Conservation (phyloP, 305 asterid genomes). For the Fraxinus sp. region DNA sequence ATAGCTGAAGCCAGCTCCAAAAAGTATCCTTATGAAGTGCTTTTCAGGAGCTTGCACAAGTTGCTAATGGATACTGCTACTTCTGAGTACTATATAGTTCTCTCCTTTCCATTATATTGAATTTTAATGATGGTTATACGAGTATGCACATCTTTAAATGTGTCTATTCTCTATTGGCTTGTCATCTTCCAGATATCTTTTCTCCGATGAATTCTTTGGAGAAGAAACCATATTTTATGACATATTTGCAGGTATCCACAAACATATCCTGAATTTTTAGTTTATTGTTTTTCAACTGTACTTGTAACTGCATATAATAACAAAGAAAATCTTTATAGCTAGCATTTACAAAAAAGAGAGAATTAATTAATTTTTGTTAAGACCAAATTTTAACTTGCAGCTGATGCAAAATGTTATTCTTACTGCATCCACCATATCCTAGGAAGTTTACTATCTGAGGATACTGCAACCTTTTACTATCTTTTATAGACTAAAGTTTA, state of each 20-base stretch:
- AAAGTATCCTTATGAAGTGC: conserved; percentile 94
- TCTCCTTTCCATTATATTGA: conserved; percentile 17
- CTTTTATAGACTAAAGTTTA: background rate
- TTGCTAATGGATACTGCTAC: conserved; percentile 98
- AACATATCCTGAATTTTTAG: conserved; percentile 12
- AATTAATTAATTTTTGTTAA: background rate
- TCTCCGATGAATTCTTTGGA: conserved; percentile 91
- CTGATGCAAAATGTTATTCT: background rate
- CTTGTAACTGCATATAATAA: background rate
- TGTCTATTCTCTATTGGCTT: conserved; percentile 18
- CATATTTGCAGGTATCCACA: conserved; percentile 76
- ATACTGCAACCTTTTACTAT: background rate
- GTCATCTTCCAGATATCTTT: conserved; percentile 69
- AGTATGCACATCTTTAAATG: conserved; percentile 18
- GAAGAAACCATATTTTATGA: conserved; percentile 85
- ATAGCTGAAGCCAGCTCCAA: conserved; percentile 97
- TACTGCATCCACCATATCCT: background rate
- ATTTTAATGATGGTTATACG: conserved; percentile 6
- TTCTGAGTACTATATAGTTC: conserved; percentile 61
- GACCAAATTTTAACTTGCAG: background rate
- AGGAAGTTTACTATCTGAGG: conserved; percentile 10
- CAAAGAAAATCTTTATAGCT: background rate
- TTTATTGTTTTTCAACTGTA: background rate
- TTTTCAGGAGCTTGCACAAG: conserved; percentile 97
- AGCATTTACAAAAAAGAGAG: background rate